Percentiles rank a stretch among this genome's conserved stretches.
These are phyloP conservation scores for Penicillium concentricum DNA, from an alignment of 2,329 filamentous ascomycete genomes.

Conservation along the genomic window DNA sequence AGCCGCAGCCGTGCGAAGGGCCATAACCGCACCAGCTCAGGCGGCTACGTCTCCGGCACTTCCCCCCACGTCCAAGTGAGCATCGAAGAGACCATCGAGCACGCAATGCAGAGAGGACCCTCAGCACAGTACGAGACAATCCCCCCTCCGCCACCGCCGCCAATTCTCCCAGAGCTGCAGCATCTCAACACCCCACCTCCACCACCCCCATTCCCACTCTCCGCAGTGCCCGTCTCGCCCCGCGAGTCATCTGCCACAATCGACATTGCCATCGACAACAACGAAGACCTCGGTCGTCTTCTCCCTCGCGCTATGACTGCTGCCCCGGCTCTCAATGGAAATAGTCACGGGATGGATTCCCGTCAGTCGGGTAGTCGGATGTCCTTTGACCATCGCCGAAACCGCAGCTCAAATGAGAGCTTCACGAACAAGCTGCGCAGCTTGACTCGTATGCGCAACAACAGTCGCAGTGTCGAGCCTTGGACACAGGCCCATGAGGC, in stretches of 20 bases:
- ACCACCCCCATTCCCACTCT: slow-evolving; percentile 47
- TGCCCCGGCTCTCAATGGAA: slow-evolving; percentile 27
- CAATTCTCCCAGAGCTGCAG: slow-evolving; percentile 60
- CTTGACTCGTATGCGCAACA: slow-evolving; percentile 59
- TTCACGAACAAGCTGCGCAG: slow-evolving; percentile 55
- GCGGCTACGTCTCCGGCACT: slow-evolving; percentile 27
- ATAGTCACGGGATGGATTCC: slow-evolving; percentile 15
- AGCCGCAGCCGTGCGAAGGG: slow-evolving; percentile 36
- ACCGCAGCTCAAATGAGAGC: slow-evolving; percentile 58
- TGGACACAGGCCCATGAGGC: slow-evolving; percentile 22
- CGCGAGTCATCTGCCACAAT: slow-evolving; percentile 41
- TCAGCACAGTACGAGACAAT: slow-evolving; percentile 19
- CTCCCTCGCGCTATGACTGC: slow-evolving; percentile 40
- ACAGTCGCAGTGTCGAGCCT: slow-evolving; percentile 47
- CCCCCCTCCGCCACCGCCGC: slow-evolving; percentile 28
- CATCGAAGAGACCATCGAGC: slow-evolving; percentile 56
- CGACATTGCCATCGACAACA: slow-evolving; percentile 44
- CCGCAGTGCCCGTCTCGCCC: slow-evolving; percentile 26
- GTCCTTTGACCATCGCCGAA: slow-evolving; percentile 52
- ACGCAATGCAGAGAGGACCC: slow-evolving; percentile 21
- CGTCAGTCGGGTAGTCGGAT: slow-evolving; percentile 35
- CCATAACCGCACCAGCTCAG: slow-evolving; percentile 30
- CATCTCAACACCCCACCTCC: slow-evolving; percentile 58
- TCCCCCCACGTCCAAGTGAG: slow-evolving; percentile 48
- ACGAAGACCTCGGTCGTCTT: slow-evolving; percentile 35